These are phyloP conservation scores for Melaleuca alternifolia DNA, from an alignment of 345 rosid genomes.

Conservation along the genomic window DNA sequence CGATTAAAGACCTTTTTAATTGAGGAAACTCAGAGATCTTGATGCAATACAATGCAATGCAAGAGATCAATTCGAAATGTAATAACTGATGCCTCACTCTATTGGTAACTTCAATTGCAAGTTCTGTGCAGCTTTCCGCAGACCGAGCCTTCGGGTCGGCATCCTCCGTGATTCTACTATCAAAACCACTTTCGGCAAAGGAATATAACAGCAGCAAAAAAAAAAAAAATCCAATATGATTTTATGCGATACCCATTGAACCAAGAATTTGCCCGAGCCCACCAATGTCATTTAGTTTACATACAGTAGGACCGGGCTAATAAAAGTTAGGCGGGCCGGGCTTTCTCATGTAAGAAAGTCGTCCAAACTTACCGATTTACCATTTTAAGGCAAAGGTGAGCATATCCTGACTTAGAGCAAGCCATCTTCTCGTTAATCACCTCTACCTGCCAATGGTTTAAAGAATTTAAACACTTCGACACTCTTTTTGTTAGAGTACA, in stretches of 20 bases:
- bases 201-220: background rate
- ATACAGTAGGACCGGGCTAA: background rate
- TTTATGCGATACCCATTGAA: background rate
- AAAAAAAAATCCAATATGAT: background rate
- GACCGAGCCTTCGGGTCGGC: background rate
- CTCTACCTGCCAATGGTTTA: background rate
- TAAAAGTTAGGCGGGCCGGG: background rate
- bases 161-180: background rate
- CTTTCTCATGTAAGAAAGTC: background rate
- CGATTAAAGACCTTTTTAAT: too few species aligned
- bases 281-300: background rate
- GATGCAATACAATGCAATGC: background rate
- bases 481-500: too few species aligned
- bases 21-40: too few species aligned
- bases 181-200: background rate
- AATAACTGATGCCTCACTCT: background rate
- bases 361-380: background rate
- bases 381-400: background rate
- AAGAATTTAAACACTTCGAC: background rate
- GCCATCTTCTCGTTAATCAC: background rate
- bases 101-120: background rate
- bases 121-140: background rate
- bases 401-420: background rate
- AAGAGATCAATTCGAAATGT: background rate
- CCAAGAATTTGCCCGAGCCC: background rate